Conservation (phyloP, 352 stramenopile genomes). For the Phytopythium kandeliae region DNA sequence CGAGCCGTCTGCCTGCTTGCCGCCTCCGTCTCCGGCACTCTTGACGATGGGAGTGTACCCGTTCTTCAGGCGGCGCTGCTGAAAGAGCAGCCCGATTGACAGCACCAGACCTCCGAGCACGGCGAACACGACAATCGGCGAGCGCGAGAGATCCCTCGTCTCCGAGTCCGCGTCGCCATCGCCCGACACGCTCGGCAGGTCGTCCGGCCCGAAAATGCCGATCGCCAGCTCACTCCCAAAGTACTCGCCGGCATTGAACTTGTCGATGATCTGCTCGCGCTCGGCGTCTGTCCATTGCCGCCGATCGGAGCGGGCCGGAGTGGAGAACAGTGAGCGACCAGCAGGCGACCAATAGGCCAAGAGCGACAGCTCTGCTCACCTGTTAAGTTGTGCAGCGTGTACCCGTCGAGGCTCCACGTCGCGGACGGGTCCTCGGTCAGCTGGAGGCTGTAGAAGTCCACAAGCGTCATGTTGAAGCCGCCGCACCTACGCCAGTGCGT, state of each 20-base stretch:
- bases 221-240: constrained; percentile 59
- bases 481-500: constrained; percentile 29
- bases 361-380: constrained; percentile 15
- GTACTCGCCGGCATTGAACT: constrained; percentile 51
- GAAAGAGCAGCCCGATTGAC: constrained; percentile 45
- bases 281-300: constrained; percentile 48
- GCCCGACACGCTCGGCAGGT: constrained; percentile 26
- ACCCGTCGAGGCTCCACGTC: constrained; percentile 45
- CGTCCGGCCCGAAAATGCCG: constrained; percentile 47
- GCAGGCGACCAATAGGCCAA: too few relatives aligned
- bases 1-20: constrained; percentile 19
- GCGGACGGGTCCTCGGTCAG: constrained; percentile 25
- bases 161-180: constrained; percentile 21
- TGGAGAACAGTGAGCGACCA: too few relatives aligned
- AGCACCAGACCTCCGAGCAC: constrained; percentile 33
- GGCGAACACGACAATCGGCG: constrained; percentile 29
- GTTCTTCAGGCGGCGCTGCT: constrained; percentile 50
- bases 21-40: constrained; percentile 14
- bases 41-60: constrained; percentile 58
- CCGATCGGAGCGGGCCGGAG: too few relatives aligned
- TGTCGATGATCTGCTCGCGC: constrained; percentile 41
- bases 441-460: constrained; percentile 65
- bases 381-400: constrained; percentile 48
- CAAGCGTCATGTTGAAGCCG: constrained; percentile 52
- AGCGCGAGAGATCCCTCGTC: constrained; percentile 21